Evolutionary conservation across 2,329 filamentous ascomycete species (phyloP), one percentile per base, ranked within the genome.

Genomic region (Neonectria neomacrospora): DNA sequence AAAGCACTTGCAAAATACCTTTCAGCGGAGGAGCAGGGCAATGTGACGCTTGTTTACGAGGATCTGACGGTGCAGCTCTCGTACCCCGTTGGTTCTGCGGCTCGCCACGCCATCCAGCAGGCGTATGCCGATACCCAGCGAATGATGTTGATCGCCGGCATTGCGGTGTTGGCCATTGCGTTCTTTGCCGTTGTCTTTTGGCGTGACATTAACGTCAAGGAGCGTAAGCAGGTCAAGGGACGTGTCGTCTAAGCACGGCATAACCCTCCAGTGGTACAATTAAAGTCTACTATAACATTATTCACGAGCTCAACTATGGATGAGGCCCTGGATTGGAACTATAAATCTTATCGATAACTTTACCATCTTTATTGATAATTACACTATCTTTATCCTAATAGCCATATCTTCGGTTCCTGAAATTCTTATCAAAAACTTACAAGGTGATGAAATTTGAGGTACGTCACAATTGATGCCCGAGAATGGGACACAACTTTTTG

Each of bases 61-160:
- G 69, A 74, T 37, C 54, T 80, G 9, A 62, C 55, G 0, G 67
- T 67, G 11, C 79, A 80, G 66, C 63, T 78, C 3, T 67, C 66
- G 14, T 84, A 81, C 64, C 69, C 75, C 0, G 67, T 79, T 20
- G 80, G 81, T 5, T 80, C 71, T 2, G 71, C 76, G 0, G 76
- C 74, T 12, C 74, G 82, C 10, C 65, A 71, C 12, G 83, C 78
- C 5, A 82, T 83, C 56, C 74, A 79, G 18, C 53, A 71, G 10
- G 81, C 82, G 3, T 85, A 85, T 64, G 80, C 76, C 2, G 77
- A 81, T 32, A 75, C 80, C 3, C 81, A 85, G 74, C 76, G 68
- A 51, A 64, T 68, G 39, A 75, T 76, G 75, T 65, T 77, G 7
- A 73, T 73, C 57, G 70, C 71, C 3, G 74, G 74, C 2, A 67